phyloP scores from a whole-genome alignment of 352 stramenopile genomes.

The Phytophthora fragariaefolia region DNA sequence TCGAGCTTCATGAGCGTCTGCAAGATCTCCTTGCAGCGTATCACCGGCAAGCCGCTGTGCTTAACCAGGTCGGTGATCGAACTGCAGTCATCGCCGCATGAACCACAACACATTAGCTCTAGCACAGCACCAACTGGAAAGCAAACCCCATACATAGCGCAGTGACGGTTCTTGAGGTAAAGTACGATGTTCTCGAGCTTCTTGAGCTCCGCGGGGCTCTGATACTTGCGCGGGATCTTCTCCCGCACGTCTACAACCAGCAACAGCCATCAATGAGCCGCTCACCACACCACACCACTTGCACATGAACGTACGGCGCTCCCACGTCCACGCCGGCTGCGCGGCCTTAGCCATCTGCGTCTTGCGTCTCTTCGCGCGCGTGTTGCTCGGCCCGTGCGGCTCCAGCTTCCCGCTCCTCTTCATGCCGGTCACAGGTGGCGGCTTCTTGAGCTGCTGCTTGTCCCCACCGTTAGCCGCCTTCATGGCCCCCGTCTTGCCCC shows the following conservation, averaged over 20 bases:
- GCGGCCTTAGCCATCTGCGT: conserved; percentile 32
- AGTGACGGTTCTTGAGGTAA: conserved; percentile 85
- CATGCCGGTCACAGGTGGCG: background rate
- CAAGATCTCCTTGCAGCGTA: conserved; percentile 89
- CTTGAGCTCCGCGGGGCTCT: conserved; percentile 75
- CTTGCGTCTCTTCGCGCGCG: conserved; percentile 37
- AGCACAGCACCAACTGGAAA: conserved; percentile 4
- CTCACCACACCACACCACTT: background rate
- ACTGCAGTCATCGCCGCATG: conserved; percentile 28
- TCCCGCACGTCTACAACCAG: conserved; percentile 60
- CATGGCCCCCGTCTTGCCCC: conserved; percentile 8
- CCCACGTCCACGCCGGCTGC: conserved; percentile 76
- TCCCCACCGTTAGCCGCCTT: conserved; percentile 9
- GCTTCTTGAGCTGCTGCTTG: conserved; percentile 16
- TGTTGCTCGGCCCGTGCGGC: conserved; percentile 15
- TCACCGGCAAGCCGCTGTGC: conserved; percentile 77
- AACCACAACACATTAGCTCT: conserved; percentile 1
- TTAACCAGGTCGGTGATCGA: conserved; percentile 87
- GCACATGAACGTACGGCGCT: conserved; percentile 59
- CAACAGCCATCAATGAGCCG: conserved; percentile 6
- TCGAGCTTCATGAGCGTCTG: conserved; percentile 89
- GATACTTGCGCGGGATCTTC: conserved; percentile 88
- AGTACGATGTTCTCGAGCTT: conserved; percentile 89
- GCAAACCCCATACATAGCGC: conserved; percentile 66
- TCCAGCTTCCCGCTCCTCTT: conserved; percentile 38